Evolutionary conservation across 2,329 filamentous ascomycete genomes (phyloP), one percentile per base, ranked within the genome.

Genomic region (Paramyrothecium roridum): DNA sequence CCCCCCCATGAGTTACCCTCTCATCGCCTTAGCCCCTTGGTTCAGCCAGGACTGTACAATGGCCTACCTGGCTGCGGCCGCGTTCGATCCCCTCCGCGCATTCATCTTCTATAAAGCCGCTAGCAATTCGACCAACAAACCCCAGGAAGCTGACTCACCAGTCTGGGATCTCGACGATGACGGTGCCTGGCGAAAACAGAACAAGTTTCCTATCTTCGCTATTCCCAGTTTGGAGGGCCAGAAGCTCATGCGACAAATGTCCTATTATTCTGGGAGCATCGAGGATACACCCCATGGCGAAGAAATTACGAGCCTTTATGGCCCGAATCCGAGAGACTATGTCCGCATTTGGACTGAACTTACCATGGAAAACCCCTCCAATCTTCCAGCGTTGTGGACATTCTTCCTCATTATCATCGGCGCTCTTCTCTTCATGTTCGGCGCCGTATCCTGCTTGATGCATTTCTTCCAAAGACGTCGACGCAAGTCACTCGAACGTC

Each of bases 21-120:
- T 92, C 52, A 84, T 97, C 63, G 93, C 89, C 26, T 75, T 97
- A 53, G 93, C 91, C 22, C 93, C 93, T 26, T 98, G 93, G 93
- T 85, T 91, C 63, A 89, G 81, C 58, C 75, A 80, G 8, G 76
- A 84, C 23, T 99, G 93, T 68, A 89, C 90, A 13, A 73, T 80
- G 54, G 82, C 87, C 48, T 96, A 91, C 68, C 80, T 98, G 49
- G 73, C 79, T 19, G 79, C 83, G 20, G 81, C 83, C n/a, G 75
- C 78, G 33, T 64, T 72, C 54, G 83, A 87, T 61, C 80, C 83
- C 22, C 78, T 88, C 11, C 80, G 84, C 46, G 85, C 76, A 21
- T 82, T 89, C 65, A 74, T 89, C 43, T 87, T 88, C 61, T 89
- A 87, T 68, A 76, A 76, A 33, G 26, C 26, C 26, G 82, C 84